Base-by-base conservation (phyloP, 139 green algal genomes). In the Chlamydomonas sp. region DNA sequence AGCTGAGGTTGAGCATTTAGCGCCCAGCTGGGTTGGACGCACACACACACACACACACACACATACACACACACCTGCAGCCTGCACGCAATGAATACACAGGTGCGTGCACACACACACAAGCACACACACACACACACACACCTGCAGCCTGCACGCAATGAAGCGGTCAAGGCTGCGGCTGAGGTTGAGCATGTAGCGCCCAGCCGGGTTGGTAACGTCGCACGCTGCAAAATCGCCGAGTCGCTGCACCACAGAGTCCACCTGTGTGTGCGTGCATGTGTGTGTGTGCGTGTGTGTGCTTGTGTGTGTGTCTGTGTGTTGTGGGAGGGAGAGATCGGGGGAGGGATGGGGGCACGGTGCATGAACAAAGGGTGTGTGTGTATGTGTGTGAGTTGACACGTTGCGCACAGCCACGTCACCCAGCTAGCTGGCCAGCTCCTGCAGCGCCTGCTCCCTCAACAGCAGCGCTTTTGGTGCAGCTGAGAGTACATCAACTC, bases 141-240 rank as follows among this genome's bases (percentile, higher is more conserved):
- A 2, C 48, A 81, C 65, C 70, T 81, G 75, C 71, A 81, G 71
- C 33, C 76, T 33, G 60, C 73, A 62, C 16, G 76, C 76, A 33
- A 81, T 39, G 22, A 78, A 66, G 28, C 76, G 63, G 67, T 82
- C 76, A 29, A 82, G 54, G 35, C 48, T 35, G 35, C 76, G 71
- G 35, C 61, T 74, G 3, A 82, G 71, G 57, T 82, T 78, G 39
- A 82, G 68, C 20, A 57, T 69, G 68, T 70, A 82, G 16, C 76
- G 67, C 5, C 76, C 76, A 30, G 58, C 58, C 54, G 71, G 72
- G 26, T 72, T 63, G 39, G 35, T 10, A n/a, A 82, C 58, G 72
- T 82, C 72, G 63, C 78, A 66, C 1, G 76, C 76, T 8, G 70
- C 76, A 36, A 82, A 63, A 67, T 82, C 76, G 2, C 71, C 76